Conservation (phyloP, 371 early-diverging fungal species). For the Syncephalastrum contaminatum region DNA sequence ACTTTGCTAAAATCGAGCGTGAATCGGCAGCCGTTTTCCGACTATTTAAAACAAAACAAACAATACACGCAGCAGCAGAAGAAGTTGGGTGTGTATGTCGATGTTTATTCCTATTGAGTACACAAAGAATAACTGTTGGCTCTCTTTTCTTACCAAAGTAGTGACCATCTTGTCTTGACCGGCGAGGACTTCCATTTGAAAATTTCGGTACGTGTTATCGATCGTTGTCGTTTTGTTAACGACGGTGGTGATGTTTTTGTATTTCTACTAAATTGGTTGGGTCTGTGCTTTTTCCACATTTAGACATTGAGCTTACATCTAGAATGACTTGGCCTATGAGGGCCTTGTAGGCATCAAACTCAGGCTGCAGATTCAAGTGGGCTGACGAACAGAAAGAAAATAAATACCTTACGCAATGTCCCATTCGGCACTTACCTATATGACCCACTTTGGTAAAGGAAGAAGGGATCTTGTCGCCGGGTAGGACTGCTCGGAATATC, state of each 20-base stretch:
- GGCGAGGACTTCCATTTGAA: constrained; percentile 96
- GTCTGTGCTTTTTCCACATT: not conserved
- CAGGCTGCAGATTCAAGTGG: constrained; percentile 93
- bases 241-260: constrained; percentile 84
- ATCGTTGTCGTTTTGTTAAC: constrained; percentile 96
- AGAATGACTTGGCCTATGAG: constrained; percentile 93
- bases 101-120: too few species aligned
- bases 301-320: constrained; percentile 63
- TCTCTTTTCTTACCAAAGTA: constrained; percentile 63
- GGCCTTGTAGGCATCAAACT: constrained; percentile 84
- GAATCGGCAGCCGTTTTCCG: constrained; percentile 91
- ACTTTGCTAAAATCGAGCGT: constrained; percentile 96
- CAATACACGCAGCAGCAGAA: not conserved
- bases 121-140: too few species aligned
- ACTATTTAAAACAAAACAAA: constrained; percentile 40
- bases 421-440: constrained; percentile 57
- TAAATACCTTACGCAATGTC: not conserved
- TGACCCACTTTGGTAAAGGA: constrained; percentile 96
- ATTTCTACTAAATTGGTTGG: constrained; percentile 63
- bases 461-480: constrained; percentile 85
- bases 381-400: constrained; percentile 44
- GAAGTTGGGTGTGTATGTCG: too few species aligned
- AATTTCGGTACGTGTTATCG: constrained; percentile 93
- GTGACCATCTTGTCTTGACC: constrained; percentile 86
- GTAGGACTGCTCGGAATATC: constrained; percentile 88